Conservation (phyloP, 129 eudicot genomes). For the Artemisia argyi region DNA sequence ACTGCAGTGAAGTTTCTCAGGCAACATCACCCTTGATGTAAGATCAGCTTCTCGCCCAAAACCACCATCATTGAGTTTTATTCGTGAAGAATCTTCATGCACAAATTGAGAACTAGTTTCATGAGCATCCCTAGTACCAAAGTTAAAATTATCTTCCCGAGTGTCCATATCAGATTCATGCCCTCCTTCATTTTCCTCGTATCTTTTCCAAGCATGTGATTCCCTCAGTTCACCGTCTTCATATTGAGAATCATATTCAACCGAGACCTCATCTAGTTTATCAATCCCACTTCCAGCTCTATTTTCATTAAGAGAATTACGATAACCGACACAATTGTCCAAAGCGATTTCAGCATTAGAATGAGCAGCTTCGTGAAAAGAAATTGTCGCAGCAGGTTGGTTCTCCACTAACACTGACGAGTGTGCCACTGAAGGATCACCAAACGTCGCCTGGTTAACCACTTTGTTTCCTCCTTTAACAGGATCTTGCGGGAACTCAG, state of each 20-base stretch:
- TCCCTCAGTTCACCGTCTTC: constrained; percentile 54
- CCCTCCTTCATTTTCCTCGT: constrained; percentile 27
- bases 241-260: constrained; percentile 44
- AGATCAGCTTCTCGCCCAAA: constrained; percentile 20
- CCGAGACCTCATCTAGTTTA: constrained; percentile 17
- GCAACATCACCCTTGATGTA: constrained; percentile 3
- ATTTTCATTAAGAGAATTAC: constrained; percentile 25
- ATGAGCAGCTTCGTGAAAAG: constrained; percentile 9
- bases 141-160: constrained; percentile 6
- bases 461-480: constrained; percentile 11
- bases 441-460: neutral
- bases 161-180: constrained; percentile 23
- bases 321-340: constrained; percentile 18
- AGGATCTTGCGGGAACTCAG: too few relatives aligned
- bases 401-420: neutral
- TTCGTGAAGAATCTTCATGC: constrained; percentile 18
- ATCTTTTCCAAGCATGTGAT: constrained; percentile 34
- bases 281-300: constrained; percentile 22
- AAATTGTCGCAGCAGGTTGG: constrained; percentile 16
- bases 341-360: constrained; percentile 10
- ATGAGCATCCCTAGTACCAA: constrained; percentile 2
- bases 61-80: constrained; percentile 4
- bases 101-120: constrained; percentile 4
- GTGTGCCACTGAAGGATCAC: neutral
- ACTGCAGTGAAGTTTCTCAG: constrained; percentile 20